phyloP scores from a whole-genome alignment of 257 asterid genomes.

The Penstemon davidsonii region DNA sequence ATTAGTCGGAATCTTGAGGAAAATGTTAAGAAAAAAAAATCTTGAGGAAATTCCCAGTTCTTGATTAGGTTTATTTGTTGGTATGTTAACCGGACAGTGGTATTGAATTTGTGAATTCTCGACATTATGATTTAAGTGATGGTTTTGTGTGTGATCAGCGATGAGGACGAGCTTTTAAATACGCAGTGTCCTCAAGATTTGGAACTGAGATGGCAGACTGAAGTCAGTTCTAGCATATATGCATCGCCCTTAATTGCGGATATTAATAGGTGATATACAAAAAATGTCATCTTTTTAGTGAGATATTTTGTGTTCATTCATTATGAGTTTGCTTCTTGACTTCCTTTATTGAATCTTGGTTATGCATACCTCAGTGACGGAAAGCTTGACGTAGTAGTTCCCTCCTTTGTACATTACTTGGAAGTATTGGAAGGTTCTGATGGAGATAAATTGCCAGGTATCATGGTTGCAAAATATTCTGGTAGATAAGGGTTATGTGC shows the following conservation, averaged over 20 bases:
- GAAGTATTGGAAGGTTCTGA: conserved; percentile 98
- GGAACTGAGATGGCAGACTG: conserved; percentile 98
- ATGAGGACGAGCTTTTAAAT: conserved; percentile 87
- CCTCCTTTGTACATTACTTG: conserved; percentile 97
- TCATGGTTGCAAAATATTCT: conserved; percentile 4
- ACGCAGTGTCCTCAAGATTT: conserved; percentile 93
- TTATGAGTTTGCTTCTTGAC: neutral
- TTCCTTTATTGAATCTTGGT: conserved; percentile 19
- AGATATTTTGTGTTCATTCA: neutral
- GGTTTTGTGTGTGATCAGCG: conserved; percentile 43
- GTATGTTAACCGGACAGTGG: conserved; percentile 13
- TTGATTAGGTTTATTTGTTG: neutral
- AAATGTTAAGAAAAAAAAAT: no score
- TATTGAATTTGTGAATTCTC: conserved; percentile 6
- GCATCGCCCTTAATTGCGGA: conserved; percentile 93
- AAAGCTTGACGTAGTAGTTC: conserved; percentile 90
- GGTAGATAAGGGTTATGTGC: conserved; percentile 1
- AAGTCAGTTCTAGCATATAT: conserved; percentile 96
- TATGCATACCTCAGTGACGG: conserved; percentile 68
- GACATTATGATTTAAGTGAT: conserved; percentile 12
- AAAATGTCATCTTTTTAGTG: neutral
- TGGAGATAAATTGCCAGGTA: conserved; percentile 99
- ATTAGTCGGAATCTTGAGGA: no score
- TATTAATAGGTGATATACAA: conserved; percentile 71
- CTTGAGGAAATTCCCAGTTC: no score